These are phyloP conservation scores for Pseudogymnoascus verrucosus DNA, from an alignment of 2,329 filamentous ascomycete species.

Conservation along the genomic window DNA sequence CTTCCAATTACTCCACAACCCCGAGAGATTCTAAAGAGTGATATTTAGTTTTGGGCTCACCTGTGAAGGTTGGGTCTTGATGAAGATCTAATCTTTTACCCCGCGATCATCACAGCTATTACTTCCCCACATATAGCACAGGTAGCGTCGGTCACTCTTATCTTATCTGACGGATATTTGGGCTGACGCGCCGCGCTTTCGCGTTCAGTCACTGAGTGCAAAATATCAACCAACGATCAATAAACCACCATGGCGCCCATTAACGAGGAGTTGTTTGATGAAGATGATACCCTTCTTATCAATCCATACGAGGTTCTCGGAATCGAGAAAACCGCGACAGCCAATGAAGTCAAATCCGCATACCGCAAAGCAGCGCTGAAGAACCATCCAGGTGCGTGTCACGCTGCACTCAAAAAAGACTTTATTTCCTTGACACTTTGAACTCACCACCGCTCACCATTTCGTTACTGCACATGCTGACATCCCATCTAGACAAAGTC, in stretches of 20 bases:
- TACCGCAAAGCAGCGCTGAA: constrained; percentile 87
- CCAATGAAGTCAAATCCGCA: constrained; percentile 76
- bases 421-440: background rate
- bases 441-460: background rate
- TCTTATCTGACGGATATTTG: background rate
- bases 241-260: background rate
- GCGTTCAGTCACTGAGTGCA: background rate
- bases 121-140: background rate
- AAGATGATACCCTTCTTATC: constrained; percentile 32
- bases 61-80: background rate
- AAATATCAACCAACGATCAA: background rate
- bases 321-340: constrained; percentile 61
- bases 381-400: constrained; percentile 66
- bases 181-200: background rate
- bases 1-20: background rate
- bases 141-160: background rate
- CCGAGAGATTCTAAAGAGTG: background rate
- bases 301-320: constrained; percentile 75
- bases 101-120: background rate
- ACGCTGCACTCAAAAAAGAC: constrained; percentile 8
- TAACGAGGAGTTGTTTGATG: constrained; percentile 20
- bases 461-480: background rate
- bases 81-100: background rate
- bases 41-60: background rate
- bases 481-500: constrained; percentile 61